Evolutionary conservation across 2,329 filamentous ascomycete genomes (phyloP), one percentile per base, ranked within the genome.

Genomic region (Fusarium algeriense): DNA sequence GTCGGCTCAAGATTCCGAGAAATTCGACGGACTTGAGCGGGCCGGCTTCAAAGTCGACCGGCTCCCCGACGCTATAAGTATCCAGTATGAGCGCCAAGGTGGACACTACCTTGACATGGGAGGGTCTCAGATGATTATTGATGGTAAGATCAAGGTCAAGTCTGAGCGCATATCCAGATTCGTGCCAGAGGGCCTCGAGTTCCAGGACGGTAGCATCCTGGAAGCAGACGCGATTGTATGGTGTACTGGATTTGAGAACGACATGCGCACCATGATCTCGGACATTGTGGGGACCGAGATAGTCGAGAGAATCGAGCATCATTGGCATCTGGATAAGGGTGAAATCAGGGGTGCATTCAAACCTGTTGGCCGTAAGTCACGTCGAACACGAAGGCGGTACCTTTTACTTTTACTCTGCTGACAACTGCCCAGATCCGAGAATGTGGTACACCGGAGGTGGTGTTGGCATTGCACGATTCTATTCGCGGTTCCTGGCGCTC

Each of bases 1-100:
- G 35, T 37, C 35, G 35, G 15, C 35, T 37, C 7, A 37, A 37
- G 14, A 37, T 14, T 17, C 35, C 15, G 35, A 37, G 35, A 37
- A 37, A 37, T 37, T 37, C 35, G 35, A 37, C 15, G 35, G 14
- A 37, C 35, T 37, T 37, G 35, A 37, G 35, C 35, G 15, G 44
- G 87, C 83, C 0, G 89, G 89, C 0, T 91, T 91, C 80, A 82
- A 83, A 50, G 76, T 88, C 6, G 88, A 91, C 71, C 79, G 74
- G 13, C 88, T 88, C 0, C 84, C 86, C 0, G 83, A 88, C 65
- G 83, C 83, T 4, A 80, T 83, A 1, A 89, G 89, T 0, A 80
- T 91, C 17, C 83, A 86, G 49, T 46, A 50, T 41, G 69, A 71
- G 40, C 75, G 79, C 10, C 80, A 79, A 1, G 83, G 83, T 5